Percentiles rank a stretch among this genome's conserved stretches.
These are phyloP conservation scores for Podospora pseudocomata DNA, from an alignment of 495 filamentous ascomycete genomes.

Conservation along the genomic window DNA sequence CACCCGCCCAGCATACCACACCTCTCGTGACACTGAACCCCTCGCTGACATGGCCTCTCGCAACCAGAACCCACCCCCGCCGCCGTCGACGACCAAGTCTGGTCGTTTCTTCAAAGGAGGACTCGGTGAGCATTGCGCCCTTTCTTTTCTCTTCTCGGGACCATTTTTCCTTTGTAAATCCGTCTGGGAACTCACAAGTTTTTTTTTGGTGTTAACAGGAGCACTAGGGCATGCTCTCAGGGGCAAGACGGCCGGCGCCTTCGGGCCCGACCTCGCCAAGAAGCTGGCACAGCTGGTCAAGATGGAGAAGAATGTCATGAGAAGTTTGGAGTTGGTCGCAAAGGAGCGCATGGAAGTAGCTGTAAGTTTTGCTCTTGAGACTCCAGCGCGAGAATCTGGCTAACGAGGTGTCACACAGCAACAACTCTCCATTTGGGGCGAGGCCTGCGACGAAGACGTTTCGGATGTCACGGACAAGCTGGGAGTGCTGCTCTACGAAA, in stretches of 20 bases:
- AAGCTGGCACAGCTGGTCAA: slow-evolving; percentile 97
- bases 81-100: slow-evolving; percentile 83
- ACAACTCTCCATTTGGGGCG: slow-evolving; percentile 98
- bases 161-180: not conserved
- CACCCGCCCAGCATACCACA: not conserved
- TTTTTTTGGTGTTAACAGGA: slow-evolving; percentile 20
- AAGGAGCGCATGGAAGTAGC: slow-evolving; percentile 97
- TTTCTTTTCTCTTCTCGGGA: not conserved
- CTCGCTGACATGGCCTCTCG: not conserved
- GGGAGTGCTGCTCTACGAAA: slow-evolving; percentile 95
- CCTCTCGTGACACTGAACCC: not conserved
- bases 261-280: slow-evolving; percentile 93
- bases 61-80: slow-evolving; percentile 86
- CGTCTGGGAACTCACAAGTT: slow-evolving; percentile 12
- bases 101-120: slow-evolving; percentile 78
- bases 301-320: slow-evolving; percentile 99
- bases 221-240: slow-evolving; percentile 85
- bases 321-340: slow-evolving; percentile 91
- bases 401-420: slow-evolving; percentile 58
- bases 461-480: slow-evolving; percentile 99
- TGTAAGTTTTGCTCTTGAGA: slow-evolving; percentile 52
- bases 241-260: slow-evolving; percentile 84
- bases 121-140: slow-evolving; percentile 58
- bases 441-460: slow-evolving; percentile 93
- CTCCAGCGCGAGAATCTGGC: not conserved